These are phyloP conservation scores for Davidsoniella virescens DNA, from an alignment of 2,329 filamentous ascomycete genomes.

Conservation along the genomic window DNA sequence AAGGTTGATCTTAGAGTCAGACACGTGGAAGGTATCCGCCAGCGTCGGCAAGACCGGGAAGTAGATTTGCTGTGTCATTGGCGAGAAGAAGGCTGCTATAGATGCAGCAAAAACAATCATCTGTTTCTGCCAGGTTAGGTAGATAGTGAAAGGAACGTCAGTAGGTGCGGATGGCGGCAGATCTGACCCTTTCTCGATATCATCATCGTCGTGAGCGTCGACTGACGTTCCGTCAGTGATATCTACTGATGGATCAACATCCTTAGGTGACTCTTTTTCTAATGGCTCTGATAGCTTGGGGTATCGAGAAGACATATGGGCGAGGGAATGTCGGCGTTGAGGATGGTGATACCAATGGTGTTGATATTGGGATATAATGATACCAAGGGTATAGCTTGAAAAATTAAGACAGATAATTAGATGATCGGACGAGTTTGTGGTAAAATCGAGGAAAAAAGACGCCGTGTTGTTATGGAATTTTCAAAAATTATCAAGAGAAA, in stretches of 20 bases:
- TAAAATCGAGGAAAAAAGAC: too few species aligned
- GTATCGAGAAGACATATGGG: neutral
- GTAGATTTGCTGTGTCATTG: slow-evolving; percentile 34
- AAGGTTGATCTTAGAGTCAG: slow-evolving; percentile 28
- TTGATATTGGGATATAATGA: neutral
- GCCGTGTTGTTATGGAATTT: too few species aligned
- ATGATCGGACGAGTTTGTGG: too few species aligned
- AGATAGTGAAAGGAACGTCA: slow-evolving; percentile 21
- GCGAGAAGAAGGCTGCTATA: slow-evolving; percentile 28
- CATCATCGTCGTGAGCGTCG: too few species aligned
- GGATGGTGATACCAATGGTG: neutral
- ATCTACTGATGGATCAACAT: too few species aligned
- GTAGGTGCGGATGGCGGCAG: too few species aligned
- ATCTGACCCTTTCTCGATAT: neutral
- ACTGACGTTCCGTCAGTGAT: too few species aligned
- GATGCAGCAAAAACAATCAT: slow-evolving; percentile 25
- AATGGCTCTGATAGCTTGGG: too few species aligned
- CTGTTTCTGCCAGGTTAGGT: slow-evolving; percentile 25
- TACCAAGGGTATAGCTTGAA: neutral
- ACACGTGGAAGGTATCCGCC: slow-evolving; percentile 30
- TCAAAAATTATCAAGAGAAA: too few species aligned
- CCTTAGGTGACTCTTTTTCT: too few species aligned
- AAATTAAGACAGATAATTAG: neutral
- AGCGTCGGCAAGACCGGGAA: slow-evolving; percentile 35
- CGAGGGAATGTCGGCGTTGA: neutral